Conservation (phyloP, 2,329 filamentous ascomycete genomes). For the Penicillium sp. region DNA sequence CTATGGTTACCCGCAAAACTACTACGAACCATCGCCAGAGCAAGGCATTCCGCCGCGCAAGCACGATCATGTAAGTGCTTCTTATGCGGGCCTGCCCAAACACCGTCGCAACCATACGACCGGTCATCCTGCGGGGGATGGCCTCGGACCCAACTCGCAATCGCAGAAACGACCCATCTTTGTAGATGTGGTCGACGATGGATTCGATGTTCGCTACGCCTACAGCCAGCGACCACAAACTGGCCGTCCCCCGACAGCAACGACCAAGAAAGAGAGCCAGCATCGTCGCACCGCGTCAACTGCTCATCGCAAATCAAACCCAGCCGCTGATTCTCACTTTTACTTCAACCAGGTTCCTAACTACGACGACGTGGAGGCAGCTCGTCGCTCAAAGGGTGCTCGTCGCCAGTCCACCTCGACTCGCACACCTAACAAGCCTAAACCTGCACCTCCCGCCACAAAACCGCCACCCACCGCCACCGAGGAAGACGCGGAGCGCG, state of each 20-base stretch:
- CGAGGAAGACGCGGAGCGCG: conserved; percentile 63
- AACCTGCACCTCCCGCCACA: conserved; percentile 31
- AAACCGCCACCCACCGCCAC: conserved; percentile 55
- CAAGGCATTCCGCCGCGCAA: conserved; percentile 54
- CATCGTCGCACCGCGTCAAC: conserved; percentile 29
- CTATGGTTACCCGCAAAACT: conserved; percentile 48
- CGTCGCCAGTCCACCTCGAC: conserved; percentile 57
- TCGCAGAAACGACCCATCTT: conserved; percentile 56
- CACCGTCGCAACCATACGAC: conserved; percentile 52
- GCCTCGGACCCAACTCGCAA: conserved; percentile 34
- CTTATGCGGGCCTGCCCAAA: conserved; percentile 42
- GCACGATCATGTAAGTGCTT: conserved; percentile 69
- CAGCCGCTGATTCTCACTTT: conserved; percentile 53
- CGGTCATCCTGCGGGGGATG: conserved; percentile 33
- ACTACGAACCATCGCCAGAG: conserved; percentile 49
- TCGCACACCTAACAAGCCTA: conserved; percentile 46
- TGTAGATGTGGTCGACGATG: conserved; percentile 58
- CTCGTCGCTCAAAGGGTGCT: conserved; percentile 47
- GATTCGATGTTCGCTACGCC: conserved; percentile 48
- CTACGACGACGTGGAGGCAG: conserved; percentile 55
- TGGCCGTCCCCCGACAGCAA: conserved; percentile 19
- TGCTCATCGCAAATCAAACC: conserved; percentile 43
- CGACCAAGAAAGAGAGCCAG: conserved; percentile 24
- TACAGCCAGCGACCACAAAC: conserved; percentile 43
- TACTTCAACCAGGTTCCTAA: conserved; percentile 56